These are phyloP conservation scores for Stephania cephalantha DNA, from an alignment of 164 flowering plant genomes.

Conservation along the genomic window DNA sequence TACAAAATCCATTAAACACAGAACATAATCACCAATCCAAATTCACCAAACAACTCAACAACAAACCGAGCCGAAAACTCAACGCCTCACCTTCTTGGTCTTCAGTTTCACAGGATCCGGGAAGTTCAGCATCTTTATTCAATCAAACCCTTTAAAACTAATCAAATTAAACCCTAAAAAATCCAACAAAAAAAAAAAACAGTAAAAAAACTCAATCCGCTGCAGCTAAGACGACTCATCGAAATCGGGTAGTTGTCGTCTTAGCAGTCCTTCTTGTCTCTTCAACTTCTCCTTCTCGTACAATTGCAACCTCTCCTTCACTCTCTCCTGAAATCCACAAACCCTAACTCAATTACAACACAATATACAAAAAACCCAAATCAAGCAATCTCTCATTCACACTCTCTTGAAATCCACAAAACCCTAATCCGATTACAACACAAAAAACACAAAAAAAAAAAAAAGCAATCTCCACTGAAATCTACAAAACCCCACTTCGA, in stretches of 20 bases:
- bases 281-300: constrained; percentile 16
- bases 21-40: neutral
- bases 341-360: no score
- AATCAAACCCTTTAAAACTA: constrained; percentile 1
- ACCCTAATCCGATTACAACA: no score
- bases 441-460: no score
- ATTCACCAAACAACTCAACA: neutral
- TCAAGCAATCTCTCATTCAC: constrained; percentile 10
- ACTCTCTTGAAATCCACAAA: constrained; percentile 14
- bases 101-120: constrained; percentile 36
- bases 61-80: no score
- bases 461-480: no score
- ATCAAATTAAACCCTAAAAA: neutral
- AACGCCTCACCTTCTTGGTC: constrained; percentile 36
- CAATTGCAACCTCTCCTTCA: constrained; percentile 22
- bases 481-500: no score
- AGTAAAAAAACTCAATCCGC: no score
- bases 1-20: neutral
- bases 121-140: constrained; percentile 42
- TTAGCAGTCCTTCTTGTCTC: constrained; percentile 1
- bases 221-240: constrained; percentile 14
- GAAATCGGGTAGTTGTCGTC: neutral
- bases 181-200: neutral
- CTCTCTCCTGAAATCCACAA: constrained; percentile 15
- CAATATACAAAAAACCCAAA: neutral